Evolutionary conservation across 2,329 filamentous ascomycete genomes (phyloP), one percentile per base, ranked within the genome.

Genomic region (Phyllosticta paracitricarpa): DNA sequence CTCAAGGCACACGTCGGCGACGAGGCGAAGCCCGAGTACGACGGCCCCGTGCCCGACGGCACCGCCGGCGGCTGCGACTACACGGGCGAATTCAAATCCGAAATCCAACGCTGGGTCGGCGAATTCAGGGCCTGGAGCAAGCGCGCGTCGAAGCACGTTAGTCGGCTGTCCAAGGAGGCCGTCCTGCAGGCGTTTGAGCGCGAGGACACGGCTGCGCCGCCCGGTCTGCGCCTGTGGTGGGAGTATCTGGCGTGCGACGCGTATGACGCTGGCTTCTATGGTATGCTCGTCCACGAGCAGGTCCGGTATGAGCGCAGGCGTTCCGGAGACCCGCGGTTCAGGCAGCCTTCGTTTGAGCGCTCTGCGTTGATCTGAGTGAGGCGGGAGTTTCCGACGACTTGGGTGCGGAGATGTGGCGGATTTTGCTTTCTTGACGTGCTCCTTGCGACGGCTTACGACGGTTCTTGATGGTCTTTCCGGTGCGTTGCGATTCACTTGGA

Each of bases 221-320:
- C 73, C 0, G 76, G 76, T 5, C 67, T 80, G 8, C 70, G 78
- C 19, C 70, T 79, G 25, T 78, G 73, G 73, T 78, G 75, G 74
- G 77, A 80, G 67, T 80, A 79, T 57, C 68, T 80, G 28, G 65
- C 78, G 66, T 79, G 76, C 61, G 69, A 75, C 2, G 68, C 69
- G 14, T 80, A 72, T 67, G 75, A 77, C 55, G 59, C 63, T 10
- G 70, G 69, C 2, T 77, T 79, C 68, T 79, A 78, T 63, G 65
- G 73, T 4, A 68, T 72, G 66, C 69, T 79, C 7, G 72, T 75
- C 22, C 61, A 59, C 4, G 22, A 58, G 40, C 54, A 56, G 48
- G 53, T 51, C 6, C 59, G 51, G 59, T 61, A 33, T 48, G 40
- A 48, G 40, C 7, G 17, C 3, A 14, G 40, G 1, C 40, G 40